Evolutionary conservation across 495 filamentous ascomycete genomes (phyloP).

Genomic region (Aspergillus cristatus): DNA sequence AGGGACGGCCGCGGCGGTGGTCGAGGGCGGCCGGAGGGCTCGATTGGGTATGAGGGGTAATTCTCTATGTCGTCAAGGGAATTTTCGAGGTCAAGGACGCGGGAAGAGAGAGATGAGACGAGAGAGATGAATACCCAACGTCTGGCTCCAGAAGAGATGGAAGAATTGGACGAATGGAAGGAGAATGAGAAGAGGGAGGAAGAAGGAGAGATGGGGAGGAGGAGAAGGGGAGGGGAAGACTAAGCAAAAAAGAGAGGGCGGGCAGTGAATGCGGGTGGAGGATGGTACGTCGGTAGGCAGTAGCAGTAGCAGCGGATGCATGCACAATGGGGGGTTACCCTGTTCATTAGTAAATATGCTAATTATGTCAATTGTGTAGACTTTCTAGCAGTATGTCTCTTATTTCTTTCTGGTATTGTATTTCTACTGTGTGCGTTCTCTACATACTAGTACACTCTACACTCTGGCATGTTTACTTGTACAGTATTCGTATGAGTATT

Average conservation of each 20-base stretch:
- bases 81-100: conserved; percentile 15
- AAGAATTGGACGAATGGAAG: conserved; percentile 18
- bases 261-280: conserved; percentile 14
- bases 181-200: conserved; percentile 18
- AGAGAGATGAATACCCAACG: conserved; percentile 15
- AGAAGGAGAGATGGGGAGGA: conserved; percentile 8
- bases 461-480: too few species aligned
- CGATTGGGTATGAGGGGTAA: conserved; percentile 9
- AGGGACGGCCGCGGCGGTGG: conserved; percentile 9
- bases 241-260: conserved; percentile 5
- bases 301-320: too few species aligned
- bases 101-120: conserved; percentile 8
- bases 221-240: conserved; percentile 17
- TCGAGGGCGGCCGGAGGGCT: conserved; percentile 13
- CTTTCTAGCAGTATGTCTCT: too few species aligned
- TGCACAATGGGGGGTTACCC: too few species aligned
- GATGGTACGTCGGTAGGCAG: conserved; percentile 23
- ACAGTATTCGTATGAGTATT: too few species aligned
- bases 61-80: conserved; percentile 26
- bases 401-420: too few species aligned
- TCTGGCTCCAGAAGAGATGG: conserved; percentile 15
- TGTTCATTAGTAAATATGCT: too few species aligned
- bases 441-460: too few species aligned
- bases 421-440: too few species aligned
- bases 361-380: too few species aligned